Percentiles rank a stretch among this genome's conserved stretches.
Evolutionary conservation across 2,329 filamentous ascomycete genomes (phyloP).

Genomic region (Aspergillus unguis): DNA sequence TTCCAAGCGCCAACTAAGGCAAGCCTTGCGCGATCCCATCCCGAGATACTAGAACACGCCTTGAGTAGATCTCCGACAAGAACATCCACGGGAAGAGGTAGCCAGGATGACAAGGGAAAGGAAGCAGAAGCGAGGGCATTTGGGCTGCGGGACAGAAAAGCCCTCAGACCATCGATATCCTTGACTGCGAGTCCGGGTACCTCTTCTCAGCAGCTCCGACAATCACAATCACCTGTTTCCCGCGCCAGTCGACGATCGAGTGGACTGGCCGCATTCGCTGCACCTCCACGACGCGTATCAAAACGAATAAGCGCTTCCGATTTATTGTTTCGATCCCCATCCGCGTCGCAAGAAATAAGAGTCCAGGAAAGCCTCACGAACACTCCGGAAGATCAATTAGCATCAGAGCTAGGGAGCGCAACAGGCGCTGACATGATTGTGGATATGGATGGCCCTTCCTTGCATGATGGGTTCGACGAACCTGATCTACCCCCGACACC

Average conservation of each 20-base stretch:
- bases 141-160: slow-evolving; percentile 37
- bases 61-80: slow-evolving; percentile 39
- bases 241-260: slow-evolving; percentile 30
- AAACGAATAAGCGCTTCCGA: slow-evolving; percentile 31
- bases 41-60: slow-evolving; percentile 53
- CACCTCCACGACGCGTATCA: slow-evolving; percentile 35
- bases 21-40: slow-evolving; percentile 60
- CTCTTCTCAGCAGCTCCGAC: slow-evolving; percentile 13
- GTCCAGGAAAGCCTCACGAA: slow-evolving; percentile 13
- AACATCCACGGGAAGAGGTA: slow-evolving; percentile 25
- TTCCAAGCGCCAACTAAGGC: slow-evolving; percentile 66
- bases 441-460: slow-evolving; percentile 17
- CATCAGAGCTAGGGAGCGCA: slow-evolving; percentile 31
- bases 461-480: slow-evolving; percentile 46
- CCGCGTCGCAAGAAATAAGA: slow-evolving; percentile 11
- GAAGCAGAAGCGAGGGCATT: slow-evolving; percentile 22
- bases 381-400: slow-evolving; percentile 34
- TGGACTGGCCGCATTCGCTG: slow-evolving; percentile 35
- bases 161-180: slow-evolving; percentile 34
- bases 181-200: slow-evolving; percentile 26
- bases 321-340: slow-evolving; percentile 29
- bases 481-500: slow-evolving; percentile 60
- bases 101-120: slow-evolving; percentile 13
- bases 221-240: slow-evolving; percentile 17
- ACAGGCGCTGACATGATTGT: slow-evolving; percentile 20